phyloP scores from a whole-genome alignment of 2,329 filamentous ascomycete species.

The Arthrinium phaeospermum region DNA sequence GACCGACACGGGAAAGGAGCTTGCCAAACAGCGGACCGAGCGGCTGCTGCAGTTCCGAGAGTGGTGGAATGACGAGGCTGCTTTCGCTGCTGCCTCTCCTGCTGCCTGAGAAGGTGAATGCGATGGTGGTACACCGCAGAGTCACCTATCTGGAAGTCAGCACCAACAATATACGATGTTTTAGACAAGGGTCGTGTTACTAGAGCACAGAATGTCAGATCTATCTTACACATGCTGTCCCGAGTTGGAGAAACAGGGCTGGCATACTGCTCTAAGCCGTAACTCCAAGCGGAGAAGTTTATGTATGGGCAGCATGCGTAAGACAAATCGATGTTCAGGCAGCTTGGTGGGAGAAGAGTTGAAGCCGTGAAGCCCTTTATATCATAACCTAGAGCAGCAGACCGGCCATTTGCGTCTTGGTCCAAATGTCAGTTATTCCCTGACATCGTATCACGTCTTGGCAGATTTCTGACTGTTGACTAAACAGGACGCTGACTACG shows the following conservation, averaged over 20 bases:
- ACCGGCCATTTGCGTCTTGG: background rate
- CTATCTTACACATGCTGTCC: background rate
- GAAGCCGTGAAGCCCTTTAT: background rate
- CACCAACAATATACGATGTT: background rate
- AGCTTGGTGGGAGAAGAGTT: background rate
- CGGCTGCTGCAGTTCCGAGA: conserved; percentile 57
- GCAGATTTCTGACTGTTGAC: background rate
- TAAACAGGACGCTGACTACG: background rate
- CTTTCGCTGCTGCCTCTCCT: conserved; percentile 30
- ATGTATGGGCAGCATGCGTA: background rate
- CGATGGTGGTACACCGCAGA: background rate
- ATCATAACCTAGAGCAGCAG: background rate
- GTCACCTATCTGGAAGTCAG: background rate
- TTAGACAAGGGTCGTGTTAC: background rate
- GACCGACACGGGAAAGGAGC: conserved; percentile 58
- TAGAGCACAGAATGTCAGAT: background rate
- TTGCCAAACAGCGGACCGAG: conserved; percentile 60
- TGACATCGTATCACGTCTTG: background rate
- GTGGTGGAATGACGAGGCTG: conserved; percentile 64
- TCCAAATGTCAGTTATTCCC: background rate
- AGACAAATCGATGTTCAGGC: background rate
- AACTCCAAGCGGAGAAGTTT: background rate
- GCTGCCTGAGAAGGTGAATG: background rate
- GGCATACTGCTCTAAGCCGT: background rate
- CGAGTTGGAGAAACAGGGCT: background rate